A percentile compares a stretch with the other conserved stretches of the same genome.
phyloP scores from a whole-genome alignment of 306 rosid genomes.

The Carpinus fangiana region DNA sequence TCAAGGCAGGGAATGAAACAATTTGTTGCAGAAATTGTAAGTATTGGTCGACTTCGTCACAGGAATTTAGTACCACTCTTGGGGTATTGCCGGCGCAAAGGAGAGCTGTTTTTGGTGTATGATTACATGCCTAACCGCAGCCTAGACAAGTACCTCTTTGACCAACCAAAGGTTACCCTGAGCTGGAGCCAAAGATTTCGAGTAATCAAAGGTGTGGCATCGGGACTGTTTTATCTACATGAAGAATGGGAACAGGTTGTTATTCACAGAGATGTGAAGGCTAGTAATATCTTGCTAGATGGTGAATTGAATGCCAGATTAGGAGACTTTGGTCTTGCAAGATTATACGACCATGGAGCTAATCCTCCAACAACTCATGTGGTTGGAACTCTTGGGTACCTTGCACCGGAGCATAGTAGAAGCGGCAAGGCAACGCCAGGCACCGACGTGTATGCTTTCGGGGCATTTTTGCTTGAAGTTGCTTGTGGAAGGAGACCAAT shows the following conservation, averaged over 20 bases:
- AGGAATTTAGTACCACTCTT: slow-evolving; percentile 33
- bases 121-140: slow-evolving; percentile 45
- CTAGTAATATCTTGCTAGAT: slow-evolving; percentile 37
- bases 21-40: slow-evolving; percentile 40
- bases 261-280: slow-evolving; percentile 43
- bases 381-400: slow-evolving; percentile 40
- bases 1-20: slow-evolving; percentile 41
- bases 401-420: slow-evolving; percentile 35
- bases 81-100: slow-evolving; percentile 39
- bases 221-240: slow-evolving; percentile 35
- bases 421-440: slow-evolving; percentile 33
- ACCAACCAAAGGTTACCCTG: slow-evolving; percentile 12
- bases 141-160: slow-evolving; percentile 36
- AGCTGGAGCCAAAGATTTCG: slow-evolving; percentile 35
- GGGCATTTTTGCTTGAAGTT: slow-evolving; percentile 38
- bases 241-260: slow-evolving; percentile 40
- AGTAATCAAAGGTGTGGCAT: slow-evolving; percentile 37
- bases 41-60: slow-evolving; percentile 34
- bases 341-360: slow-evolving; percentile 37
- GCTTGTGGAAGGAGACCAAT: slow-evolving; percentile 44
- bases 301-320: slow-evolving; percentile 28
- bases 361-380: slow-evolving; percentile 34
- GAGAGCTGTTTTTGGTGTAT: slow-evolving; percentile 32
- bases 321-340: slow-evolving; percentile 44
- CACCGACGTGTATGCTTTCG: slow-evolving; percentile 38